Base-by-base conservation (phyloP, 2,329 filamentous ascomycete species). In the Uncinocarpus reesii region DNA sequence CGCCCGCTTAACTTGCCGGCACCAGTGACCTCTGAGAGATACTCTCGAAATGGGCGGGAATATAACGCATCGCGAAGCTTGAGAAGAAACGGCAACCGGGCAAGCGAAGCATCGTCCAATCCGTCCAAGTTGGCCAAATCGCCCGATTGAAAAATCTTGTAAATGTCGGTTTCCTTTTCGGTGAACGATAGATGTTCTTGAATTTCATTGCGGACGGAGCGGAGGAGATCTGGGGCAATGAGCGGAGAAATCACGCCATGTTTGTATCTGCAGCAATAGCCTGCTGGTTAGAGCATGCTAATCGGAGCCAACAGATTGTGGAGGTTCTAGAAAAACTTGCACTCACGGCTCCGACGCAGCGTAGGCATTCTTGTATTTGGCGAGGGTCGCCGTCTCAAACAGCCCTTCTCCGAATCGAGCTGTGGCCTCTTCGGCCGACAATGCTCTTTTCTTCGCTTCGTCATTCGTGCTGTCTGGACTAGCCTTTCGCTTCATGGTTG, bases 101-200 rank as follows among this genome's bases (percentile, higher is more conserved):
- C 77, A 47, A 96, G 77, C 5, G 89, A 88, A 6, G 82, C 81
- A 62, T 93, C 83, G 53, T 94, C 86, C 36, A 98, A 78, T 20
- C 92, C 92, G 67, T 95, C 90, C 50, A 98, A 80, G 68, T 98
- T 98, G 40, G 92, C 92, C 28, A 98, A 77, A 65, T 98, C 92
- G 56, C 92, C 92, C 3, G 90, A 96, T 72, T 98, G 92, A 75
- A 95, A 89, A 62, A 98, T 96, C 70, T 93, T 95, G 78, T 98
- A 98, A 59, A 98, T 98, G 66, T 98, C 92, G 41, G 92, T 98
- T 69, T 98, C 92, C 68, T 98, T 98, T 58, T 89, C 89, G 10
- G 92, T 95, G 71, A 98, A 98, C 57, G 86, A 82, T 57, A 98
- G 85, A 62, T 95, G 89, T 57, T 84, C 76, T 66, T 83, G 83